Evolutionary conservation across 2,329 filamentous ascomycete species (phyloP).

Genomic region (Fusarium sp.): DNA sequence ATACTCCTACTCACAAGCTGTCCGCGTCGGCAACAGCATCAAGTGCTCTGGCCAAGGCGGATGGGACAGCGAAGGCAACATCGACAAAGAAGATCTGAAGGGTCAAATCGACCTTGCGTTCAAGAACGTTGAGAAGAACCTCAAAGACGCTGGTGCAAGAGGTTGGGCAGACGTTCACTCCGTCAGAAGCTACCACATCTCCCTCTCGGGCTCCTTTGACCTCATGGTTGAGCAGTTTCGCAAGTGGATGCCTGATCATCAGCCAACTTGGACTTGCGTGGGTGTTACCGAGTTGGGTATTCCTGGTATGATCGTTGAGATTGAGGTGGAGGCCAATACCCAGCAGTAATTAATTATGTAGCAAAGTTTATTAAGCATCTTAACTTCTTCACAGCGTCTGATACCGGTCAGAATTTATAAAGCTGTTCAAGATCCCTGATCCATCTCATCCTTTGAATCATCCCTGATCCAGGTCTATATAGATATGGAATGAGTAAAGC

Average conservation of each 20-base stretch:
- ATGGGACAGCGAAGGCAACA: conserved; percentile 32
- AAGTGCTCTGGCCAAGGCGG: conserved; percentile 38
- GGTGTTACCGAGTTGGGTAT: conserved; percentile 57
- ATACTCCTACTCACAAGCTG: conserved; percentile 38
- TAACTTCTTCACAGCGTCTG: not conserved
- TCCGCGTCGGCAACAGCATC: conserved; percentile 30
- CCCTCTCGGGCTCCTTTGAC: conserved; percentile 49
- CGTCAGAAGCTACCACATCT: conserved; percentile 56
- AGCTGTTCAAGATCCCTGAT: not conserved
- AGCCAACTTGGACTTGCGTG: conserved; percentile 62
- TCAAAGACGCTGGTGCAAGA: conserved; percentile 62
- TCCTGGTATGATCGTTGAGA: conserved; percentile 64
- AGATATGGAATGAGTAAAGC: no score
- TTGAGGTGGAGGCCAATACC: conserved; percentile 60
- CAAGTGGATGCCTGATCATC: conserved; percentile 60
- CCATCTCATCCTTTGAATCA: not conserved
- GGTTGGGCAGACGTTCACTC: conserved; percentile 64
- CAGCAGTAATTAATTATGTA: not conserved
- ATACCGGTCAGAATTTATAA: not conserved
- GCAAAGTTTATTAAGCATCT: not conserved
- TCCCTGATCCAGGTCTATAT: no score
- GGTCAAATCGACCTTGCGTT: conserved; percentile 62
- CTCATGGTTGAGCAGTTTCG: conserved; percentile 57
- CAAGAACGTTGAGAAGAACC: conserved; percentile 60
- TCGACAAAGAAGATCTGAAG: conserved; percentile 48